Evolutionary conservation across 345 rosid species (phyloP).

Genomic region (Arabis alpina): DNA sequence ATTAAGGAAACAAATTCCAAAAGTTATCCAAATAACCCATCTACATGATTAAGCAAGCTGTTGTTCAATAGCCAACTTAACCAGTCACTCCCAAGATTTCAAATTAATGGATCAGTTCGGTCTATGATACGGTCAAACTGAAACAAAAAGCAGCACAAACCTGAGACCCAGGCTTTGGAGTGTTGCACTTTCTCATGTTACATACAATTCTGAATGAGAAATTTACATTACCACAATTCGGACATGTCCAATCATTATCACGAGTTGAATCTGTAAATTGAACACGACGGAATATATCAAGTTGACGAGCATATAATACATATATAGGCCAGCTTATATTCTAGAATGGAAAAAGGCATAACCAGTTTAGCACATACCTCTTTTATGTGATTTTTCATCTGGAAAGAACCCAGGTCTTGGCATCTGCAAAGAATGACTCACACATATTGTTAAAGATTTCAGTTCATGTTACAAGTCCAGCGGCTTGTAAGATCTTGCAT

Average conservation of each 20-base stretch:
- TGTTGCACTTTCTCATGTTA: conserved; percentile 99
- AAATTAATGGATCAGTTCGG: background rate
- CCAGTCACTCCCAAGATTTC: conserved; percentile 2
- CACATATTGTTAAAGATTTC: conserved; percentile 22
- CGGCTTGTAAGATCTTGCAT: conserved; percentile 13
- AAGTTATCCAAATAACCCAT: background rate
- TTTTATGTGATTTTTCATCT: conserved; percentile 77
- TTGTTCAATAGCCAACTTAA: conserved; percentile 1
- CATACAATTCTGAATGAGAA: conserved; percentile 93
- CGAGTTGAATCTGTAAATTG: conserved; percentile 64
- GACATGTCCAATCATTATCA: conserved; percentile 98
- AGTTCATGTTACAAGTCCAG: conserved; percentile 19
- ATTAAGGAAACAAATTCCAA: conserved; percentile 2
- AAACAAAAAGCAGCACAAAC: conserved; percentile 49
- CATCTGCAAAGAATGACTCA: conserved; percentile 55
- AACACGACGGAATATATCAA: background rate
- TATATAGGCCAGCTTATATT: conserved; percentile 5
- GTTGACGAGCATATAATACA: conserved; percentile 6
- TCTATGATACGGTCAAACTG: conserved; percentile 1
- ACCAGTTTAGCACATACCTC: conserved; percentile 43
- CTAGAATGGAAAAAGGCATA: background rate
- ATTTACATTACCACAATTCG: conserved; percentile 95
- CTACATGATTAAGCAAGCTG: conserved; percentile 10
- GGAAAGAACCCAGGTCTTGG: conserved; percentile 84
- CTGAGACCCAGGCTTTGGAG: conserved; percentile 96